A percentile compares a stretch with the other conserved stretches of the same genome.
Evolutionary conservation across 768 basidiomycete species (phyloP).

Genomic region (Mycena capillaripes): DNA sequence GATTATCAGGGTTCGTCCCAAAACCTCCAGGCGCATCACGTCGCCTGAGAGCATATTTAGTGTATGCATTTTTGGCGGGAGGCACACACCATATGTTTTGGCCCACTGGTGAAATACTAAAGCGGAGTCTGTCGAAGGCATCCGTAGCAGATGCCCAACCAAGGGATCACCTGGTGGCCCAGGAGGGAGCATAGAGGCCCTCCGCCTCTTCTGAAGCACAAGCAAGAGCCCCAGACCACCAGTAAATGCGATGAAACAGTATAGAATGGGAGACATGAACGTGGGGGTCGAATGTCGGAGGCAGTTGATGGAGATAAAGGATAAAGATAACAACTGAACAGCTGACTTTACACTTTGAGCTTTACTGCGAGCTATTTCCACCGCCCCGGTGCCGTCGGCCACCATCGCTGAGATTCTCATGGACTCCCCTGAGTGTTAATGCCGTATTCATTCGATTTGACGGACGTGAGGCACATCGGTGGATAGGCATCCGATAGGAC

Average conservation of each 20-base stretch:
- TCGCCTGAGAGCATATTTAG: conserved; percentile 1
- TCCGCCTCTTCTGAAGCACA: not conserved
- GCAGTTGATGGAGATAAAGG: too few species aligned
- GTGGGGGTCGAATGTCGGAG: too few species aligned
- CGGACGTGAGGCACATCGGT: too few species aligned
- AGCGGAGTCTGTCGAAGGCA: conserved; percentile 13
- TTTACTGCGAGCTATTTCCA: too few species aligned
- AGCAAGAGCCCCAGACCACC: not conserved
- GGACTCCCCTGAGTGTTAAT: too few species aligned
- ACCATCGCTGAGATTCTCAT: too few species aligned
- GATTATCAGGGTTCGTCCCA: conserved; percentile 42
- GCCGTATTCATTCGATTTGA: too few species aligned
- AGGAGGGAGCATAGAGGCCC: conserved; percentile 1
- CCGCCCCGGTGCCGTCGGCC: too few species aligned
- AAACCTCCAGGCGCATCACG: conserved; percentile 28
- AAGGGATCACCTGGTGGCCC: conserved; percentile 15
- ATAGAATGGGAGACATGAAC: too few species aligned
- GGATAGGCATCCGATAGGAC: too few species aligned
- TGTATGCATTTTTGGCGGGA: not conserved
- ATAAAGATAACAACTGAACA: too few species aligned
- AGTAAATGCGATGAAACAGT: not conserved
- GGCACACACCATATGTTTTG: not conserved
- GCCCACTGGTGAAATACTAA: conserved; percentile 21
- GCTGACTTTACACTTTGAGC: too few species aligned
- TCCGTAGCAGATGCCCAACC: conserved; percentile 7